Evolutionary conservation across 108 stramenopile genomes (phyloP).

Genomic region (Nitzschia palea): DNA sequence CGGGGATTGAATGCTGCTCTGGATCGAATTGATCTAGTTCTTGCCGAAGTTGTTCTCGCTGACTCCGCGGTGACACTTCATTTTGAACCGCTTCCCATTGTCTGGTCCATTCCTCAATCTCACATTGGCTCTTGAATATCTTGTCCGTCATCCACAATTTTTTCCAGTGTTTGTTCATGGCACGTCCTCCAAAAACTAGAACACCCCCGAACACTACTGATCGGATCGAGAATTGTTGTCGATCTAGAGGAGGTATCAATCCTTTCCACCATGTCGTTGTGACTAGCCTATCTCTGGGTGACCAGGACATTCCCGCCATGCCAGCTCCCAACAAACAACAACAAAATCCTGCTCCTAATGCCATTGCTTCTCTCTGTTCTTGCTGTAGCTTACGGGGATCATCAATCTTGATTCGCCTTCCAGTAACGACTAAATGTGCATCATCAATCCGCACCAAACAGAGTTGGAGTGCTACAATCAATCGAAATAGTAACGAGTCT

Average conservation of each 20-base stretch:
- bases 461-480: conserved; percentile 72
- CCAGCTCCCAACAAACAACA: conserved; percentile 10
- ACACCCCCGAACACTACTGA: neutral
- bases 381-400: neutral
- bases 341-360: neutral
- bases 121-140: conserved; percentile 40
- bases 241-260: neutral
- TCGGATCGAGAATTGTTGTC: neutral
- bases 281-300: neutral
- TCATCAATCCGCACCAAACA: conserved; percentile 75
- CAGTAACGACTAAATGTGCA: conserved; percentile 49
- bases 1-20: neutral
- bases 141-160: conserved; percentile 55
- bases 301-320: conserved; percentile 7
- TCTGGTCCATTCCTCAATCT: conserved; percentile 59
- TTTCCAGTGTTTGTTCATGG: neutral
- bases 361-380: neutral
- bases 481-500: conserved; percentile 70
- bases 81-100: conserved; percentile 40
- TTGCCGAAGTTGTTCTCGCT: conserved; percentile 3
- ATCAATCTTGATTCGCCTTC: conserved; percentile 1
- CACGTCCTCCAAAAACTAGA: neutral
- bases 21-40: neutral
- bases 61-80: neutral
- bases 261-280: neutral